phyloP scores from a whole-genome alignment of 768 basidiomycete species.

The Termitomyces sp. region DNA sequence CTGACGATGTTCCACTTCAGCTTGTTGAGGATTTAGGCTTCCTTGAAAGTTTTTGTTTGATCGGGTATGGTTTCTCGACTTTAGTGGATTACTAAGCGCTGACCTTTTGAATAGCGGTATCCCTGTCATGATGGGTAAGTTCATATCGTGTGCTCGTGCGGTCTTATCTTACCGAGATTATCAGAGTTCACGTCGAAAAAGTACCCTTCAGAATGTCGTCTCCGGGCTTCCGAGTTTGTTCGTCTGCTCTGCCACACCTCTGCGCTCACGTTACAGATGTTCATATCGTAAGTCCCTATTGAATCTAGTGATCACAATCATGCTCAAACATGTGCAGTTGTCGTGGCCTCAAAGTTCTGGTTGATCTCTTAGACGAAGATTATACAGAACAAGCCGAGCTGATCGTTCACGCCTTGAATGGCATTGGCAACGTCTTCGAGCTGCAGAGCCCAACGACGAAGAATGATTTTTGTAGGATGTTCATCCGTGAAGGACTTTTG shows the following conservation, averaged over 20 bases:
- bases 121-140: slow-evolving; percentile 87
- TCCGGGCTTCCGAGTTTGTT: slow-evolving; percentile 96
- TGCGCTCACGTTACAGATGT: slow-evolving; percentile 94
- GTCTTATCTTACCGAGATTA: neutral
- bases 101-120: slow-evolving; percentile 58
- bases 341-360: slow-evolving; percentile 89
- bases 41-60: slow-evolving; percentile 92
- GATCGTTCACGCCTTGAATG: slow-evolving; percentile 89
- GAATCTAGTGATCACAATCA: neutral
- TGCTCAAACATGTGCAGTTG: slow-evolving; percentile 46
- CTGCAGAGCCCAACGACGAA: slow-evolving; percentile 94
- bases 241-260: slow-evolving; percentile 90
- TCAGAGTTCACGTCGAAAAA: slow-evolving; percentile 91
- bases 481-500: slow-evolving; percentile 90
- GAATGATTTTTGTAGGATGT: slow-evolving; percentile 98
- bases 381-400: slow-evolving; percentile 89
- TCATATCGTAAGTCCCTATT: slow-evolving; percentile 79
- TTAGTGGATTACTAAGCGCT: neutral
- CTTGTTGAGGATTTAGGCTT: slow-evolving; percentile 74
- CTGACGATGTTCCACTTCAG: slow-evolving; percentile 24
- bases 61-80: slow-evolving; percentile 48
- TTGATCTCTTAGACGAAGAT: slow-evolving; percentile 95
- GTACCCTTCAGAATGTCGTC: slow-evolving; percentile 85
- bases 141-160: neutral
- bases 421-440: slow-evolving; percentile 93